phyloP scores from a whole-genome alignment of 495 filamentous ascomycete species.

The Aspergillus asperescens region DNA sequence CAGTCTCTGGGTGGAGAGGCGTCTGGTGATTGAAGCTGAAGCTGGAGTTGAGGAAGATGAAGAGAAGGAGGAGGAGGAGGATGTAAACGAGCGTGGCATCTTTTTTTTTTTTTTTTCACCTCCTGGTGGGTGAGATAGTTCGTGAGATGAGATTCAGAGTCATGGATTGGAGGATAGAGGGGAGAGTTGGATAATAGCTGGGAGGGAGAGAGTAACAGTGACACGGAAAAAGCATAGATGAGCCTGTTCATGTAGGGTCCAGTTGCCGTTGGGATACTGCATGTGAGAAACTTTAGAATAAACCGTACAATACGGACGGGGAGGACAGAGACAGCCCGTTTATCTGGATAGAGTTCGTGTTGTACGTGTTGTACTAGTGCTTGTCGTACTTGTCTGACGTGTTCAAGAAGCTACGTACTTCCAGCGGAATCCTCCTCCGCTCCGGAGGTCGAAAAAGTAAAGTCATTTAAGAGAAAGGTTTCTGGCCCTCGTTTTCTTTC shows the following conservation, averaged over 20 bases:
- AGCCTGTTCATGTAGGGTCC: too few relatives aligned
- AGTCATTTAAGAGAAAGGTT: too few relatives aligned
- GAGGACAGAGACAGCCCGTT: background rate
- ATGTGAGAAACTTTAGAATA: too few relatives aligned
- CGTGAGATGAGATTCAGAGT: too few relatives aligned
- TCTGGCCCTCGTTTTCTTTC: too few relatives aligned
- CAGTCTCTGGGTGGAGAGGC: background rate
- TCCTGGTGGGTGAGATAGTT: too few relatives aligned
- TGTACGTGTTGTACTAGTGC: background rate
- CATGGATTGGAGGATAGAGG: background rate
- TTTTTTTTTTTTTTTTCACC: background rate
- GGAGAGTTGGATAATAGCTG: background rate
- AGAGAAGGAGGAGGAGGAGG: background rate
- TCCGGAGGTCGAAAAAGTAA: too few relatives aligned
- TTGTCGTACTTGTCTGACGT: constrained; percentile 2
- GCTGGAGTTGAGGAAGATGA: background rate
- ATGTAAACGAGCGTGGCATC: background rate
- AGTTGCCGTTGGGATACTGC: too few relatives aligned
- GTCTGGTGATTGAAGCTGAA: background rate
- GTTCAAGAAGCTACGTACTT: too few relatives aligned
- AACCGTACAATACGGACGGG: background rate
- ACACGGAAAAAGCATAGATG: background rate
- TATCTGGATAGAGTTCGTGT: too few relatives aligned
- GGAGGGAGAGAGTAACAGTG: background rate
- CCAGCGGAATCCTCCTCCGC: too few relatives aligned